Conservation (phyloP, 768 basidiomycete species). For the Trametes maxima region DNA sequence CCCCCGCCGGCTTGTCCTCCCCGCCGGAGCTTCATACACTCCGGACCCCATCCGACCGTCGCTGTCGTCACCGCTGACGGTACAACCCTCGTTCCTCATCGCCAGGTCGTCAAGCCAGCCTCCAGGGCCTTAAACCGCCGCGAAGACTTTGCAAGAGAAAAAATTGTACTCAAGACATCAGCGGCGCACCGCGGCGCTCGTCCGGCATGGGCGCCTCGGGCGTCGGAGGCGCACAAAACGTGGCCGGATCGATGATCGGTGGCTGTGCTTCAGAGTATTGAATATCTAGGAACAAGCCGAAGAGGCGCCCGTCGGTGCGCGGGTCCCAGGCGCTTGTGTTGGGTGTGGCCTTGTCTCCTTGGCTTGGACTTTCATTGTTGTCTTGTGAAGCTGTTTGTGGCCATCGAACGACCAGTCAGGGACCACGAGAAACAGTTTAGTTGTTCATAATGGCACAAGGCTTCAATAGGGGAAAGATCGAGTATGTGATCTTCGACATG, state of each 20-base stretch:
- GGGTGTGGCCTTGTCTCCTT: no score
- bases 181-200: no score
- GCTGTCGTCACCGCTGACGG: not conserved
- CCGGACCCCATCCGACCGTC: not conserved
- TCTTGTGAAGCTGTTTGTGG: no score
- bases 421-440: not conserved
- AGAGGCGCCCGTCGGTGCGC: no score
- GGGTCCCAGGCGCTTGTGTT: no score
- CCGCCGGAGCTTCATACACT: not conserved
- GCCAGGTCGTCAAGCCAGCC: not conserved
- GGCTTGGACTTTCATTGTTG: no score
- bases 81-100: not conserved
- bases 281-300: no score
- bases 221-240: not conserved
- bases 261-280: not conserved
- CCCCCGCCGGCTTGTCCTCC: not conserved
- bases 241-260: conserved; percentile 4
- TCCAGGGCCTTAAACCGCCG: no score
- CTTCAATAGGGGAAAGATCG: conserved; percentile 22
- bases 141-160: no score
- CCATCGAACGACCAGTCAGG: not conserved
- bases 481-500: conserved; percentile 41
- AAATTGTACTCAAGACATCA: no score
- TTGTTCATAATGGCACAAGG: not conserved
- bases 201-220: not conserved